A percentile compares a stretch with the other conserved stretches of the same genome.
phyloP scores from a whole-genome alignment of 2,329 filamentous ascomycete genomes.

The Lecanosticta acicola region DNA sequence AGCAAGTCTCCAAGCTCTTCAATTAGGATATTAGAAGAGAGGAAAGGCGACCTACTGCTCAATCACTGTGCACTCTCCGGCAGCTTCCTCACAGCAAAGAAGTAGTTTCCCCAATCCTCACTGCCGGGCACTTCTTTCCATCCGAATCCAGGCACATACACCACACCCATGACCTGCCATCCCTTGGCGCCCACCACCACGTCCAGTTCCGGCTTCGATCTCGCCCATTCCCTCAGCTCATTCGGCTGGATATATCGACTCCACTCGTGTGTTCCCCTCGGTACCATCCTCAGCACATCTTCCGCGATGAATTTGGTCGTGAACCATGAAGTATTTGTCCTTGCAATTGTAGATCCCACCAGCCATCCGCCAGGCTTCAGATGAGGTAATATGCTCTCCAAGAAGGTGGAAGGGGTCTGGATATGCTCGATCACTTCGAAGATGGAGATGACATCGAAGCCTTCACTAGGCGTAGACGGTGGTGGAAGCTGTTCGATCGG shows the following conservation, averaged over 20 bases:
- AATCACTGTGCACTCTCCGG: not conserved
- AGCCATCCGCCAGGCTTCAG: slow-evolving; percentile 91
- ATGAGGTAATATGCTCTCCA: slow-evolving; percentile 65
- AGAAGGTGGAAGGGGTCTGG: slow-evolving; percentile 65
- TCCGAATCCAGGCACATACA: slow-evolving; percentile 84
- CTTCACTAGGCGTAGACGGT: slow-evolving; percentile 29
- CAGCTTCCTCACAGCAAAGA: slow-evolving; percentile 72
- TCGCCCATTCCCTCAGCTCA: slow-evolving; percentile 57
- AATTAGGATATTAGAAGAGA: too few relatives aligned
- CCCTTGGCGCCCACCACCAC: slow-evolving; percentile 57
- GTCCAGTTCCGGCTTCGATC: slow-evolving; percentile 39
- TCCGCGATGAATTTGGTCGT: slow-evolving; percentile 91
- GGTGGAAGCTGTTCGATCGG: slow-evolving; percentile 63
- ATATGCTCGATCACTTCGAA: slow-evolving; percentile 98
- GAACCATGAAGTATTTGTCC: slow-evolving; percentile 82
- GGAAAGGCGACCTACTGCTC: too few relatives aligned
- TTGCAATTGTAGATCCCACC: slow-evolving; percentile 83
- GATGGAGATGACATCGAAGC: slow-evolving; percentile 74
- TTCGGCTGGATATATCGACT: slow-evolving; percentile 85
- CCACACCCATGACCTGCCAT: slow-evolving; percentile 72
- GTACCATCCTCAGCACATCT: slow-evolving; percentile 79
- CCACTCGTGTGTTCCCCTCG: slow-evolving; percentile 93
- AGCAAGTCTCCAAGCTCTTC: too few relatives aligned
- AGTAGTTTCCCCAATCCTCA: slow-evolving; percentile 90
- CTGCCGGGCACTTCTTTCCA: slow-evolving; percentile 79